These are phyloP conservation scores for Pseudisothecium myosuroides DNA, from an alignment of 225 moss, liverwort and hornwort species.

Conservation along the genomic window DNA sequence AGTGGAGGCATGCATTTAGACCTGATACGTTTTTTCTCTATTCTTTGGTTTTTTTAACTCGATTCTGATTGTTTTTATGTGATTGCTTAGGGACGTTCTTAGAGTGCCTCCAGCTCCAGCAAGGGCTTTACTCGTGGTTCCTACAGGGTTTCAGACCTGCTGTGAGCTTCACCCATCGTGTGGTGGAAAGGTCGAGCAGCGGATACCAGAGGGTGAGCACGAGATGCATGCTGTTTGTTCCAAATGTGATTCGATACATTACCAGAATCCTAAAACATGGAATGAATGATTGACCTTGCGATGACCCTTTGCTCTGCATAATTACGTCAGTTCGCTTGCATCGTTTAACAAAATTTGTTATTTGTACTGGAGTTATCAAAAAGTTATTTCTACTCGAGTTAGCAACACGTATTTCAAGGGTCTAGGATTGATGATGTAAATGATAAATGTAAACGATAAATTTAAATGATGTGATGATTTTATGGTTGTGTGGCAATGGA, in stretches of 20 bases:
- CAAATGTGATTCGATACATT: constrained; percentile 58
- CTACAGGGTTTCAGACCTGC: constrained; percentile 35
- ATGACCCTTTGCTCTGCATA: background rate
- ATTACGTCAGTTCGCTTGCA: background rate
- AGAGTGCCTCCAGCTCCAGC: background rate
- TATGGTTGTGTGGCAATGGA: too few relatives aligned
- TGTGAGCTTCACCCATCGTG: constrained; percentile 77
- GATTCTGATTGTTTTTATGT: background rate
- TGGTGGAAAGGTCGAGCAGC: constrained; percentile 70
- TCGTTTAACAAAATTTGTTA: background rate
- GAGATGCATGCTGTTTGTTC: constrained; percentile 71
- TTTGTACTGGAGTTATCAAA: too few relatives aligned
- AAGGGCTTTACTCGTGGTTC: background rate
- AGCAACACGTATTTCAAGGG: too few relatives aligned
- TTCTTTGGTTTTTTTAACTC: background rate
- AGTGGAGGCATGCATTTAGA: background rate
- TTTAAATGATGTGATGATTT: too few relatives aligned
- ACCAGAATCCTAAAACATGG: constrained; percentile 90
- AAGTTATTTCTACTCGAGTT: too few relatives aligned
- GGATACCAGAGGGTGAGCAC: constrained; percentile 66
- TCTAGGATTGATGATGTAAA: too few relatives aligned
- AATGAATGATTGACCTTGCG: background rate
- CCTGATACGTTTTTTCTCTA: background rate
- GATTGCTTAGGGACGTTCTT: background rate
- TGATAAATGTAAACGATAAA: too few relatives aligned